These are phyloP conservation scores for Eucalyptus dawsonii DNA, from an alignment of 345 rosid species.

Conservation along the genomic window DNA sequence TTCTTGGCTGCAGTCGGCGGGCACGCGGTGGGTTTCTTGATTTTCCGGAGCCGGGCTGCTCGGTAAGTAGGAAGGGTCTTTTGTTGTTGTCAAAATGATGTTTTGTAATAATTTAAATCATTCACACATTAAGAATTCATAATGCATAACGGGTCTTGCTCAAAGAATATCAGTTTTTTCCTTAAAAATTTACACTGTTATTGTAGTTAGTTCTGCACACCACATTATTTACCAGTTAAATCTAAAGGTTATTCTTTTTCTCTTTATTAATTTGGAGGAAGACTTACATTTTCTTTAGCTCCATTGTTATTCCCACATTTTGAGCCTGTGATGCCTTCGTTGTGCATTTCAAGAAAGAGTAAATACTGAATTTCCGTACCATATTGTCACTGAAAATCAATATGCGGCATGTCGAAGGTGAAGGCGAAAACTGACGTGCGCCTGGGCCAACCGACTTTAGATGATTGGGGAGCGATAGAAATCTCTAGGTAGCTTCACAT, in stretches of 20 bases:
- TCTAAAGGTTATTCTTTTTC: not conserved
- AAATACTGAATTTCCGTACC: not conserved
- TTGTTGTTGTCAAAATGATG: not conserved
- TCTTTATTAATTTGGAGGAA: not conserved
- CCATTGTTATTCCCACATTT: not conserved
- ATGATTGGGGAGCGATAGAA: not conserved
- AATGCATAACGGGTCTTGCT: not conserved
- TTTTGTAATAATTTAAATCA: not conserved
- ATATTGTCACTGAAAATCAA: not conserved
- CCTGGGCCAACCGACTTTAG: not conserved
- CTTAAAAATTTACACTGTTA: not conserved
- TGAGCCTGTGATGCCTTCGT: not conserved
- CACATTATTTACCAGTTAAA: not conserved
- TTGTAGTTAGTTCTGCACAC: not conserved
- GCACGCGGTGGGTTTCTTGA: constrained; percentile 55
- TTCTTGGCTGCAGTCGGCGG: constrained; percentile 58
- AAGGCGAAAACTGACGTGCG: not conserved
- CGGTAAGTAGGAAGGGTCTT: not conserved
- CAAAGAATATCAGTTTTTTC: not conserved
- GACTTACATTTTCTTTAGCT: not conserved
- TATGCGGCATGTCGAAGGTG: not conserved
- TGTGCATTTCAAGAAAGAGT: not conserved
- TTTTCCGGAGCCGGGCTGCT: constrained; percentile 47
- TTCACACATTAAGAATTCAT: not conserved
- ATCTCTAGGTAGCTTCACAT: not conserved